Evolutionary conservation across 2,329 filamentous ascomycete species (phyloP), one percentile per base, ranked within the genome.

Genomic region (Davidsoniella eucalypti): DNA sequence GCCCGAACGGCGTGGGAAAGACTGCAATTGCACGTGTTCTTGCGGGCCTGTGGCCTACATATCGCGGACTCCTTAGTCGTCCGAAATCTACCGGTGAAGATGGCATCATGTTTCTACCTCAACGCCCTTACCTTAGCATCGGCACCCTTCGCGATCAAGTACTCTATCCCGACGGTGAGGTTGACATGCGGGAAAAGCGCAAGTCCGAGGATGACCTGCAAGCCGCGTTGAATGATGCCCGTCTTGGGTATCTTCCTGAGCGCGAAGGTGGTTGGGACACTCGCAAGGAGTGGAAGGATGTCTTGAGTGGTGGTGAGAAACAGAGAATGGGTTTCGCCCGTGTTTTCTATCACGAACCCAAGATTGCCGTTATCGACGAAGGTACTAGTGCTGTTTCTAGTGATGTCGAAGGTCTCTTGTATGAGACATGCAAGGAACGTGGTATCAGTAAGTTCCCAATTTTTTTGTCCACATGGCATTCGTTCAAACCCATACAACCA

Each of bases 21-120:
- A 88, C 77, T 53, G 84, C 88, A 14, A 87, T 98, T 46, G 71
- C 87, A 4, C 82, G 92, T 45, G 78, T 96, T 26, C 78, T 94
- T 6, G 87, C 90, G 0, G 92, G 92, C 0, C 71, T 98, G 8
- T 98, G 93, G 92, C 93, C 92, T 0, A 84, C 93, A 0, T 98
- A 96, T 62, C 83, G 92, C 42, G 92, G 92, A 2, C 72, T 98
- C 2, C 86, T 95, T 16, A 93, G 84, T 52, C 79, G 88, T 1
- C 90, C 92, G 2, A 86, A 92, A 60, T 74, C 69, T 38, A 76
- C 78, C 40, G 87, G 87, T 38, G 74, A 82, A 55, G 90, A 96
- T 56, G 92, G 92, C 53, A 94, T 98, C 67, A 96, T 98, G 88
- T 96, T 98, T 67, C 73, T 98, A 9, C 92, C 92, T 0, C 92